Percentiles rank a stretch among this genome's conserved stretches.
Evolutionary conservation across 2,329 filamentous ascomycete species (phyloP).

Genomic region (Lachnellula subtilissima): DNA sequence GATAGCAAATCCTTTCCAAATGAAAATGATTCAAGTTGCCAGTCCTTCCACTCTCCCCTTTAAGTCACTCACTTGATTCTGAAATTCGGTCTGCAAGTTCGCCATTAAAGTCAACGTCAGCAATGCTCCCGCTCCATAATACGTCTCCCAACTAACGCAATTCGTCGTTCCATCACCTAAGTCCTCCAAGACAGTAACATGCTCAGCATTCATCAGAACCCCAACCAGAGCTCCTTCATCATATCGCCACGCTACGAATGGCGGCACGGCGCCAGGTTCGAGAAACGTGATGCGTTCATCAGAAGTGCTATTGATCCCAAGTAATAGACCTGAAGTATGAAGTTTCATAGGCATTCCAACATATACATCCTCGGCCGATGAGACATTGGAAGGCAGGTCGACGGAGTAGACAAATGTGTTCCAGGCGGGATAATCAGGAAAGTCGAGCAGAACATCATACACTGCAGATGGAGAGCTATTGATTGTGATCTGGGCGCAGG

Average conservation of each 20-base stretch:
- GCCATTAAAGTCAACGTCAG: neutral
- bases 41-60: slow-evolving; percentile 4
- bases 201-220: slow-evolving; percentile 10
- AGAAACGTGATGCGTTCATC: slow-evolving; percentile 8
- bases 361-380: slow-evolving; percentile 5
- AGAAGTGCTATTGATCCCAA: slow-evolving; percentile 5
- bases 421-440: slow-evolving; percentile 5
- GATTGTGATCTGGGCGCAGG: slow-evolving; percentile 8
- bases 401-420: slow-evolving; percentile 13
- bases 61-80: slow-evolving; percentile 8
- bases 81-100: slow-evolving; percentile 8
- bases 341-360: slow-evolving; percentile 14
- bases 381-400: slow-evolving; percentile 7
- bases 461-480: neutral
- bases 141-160: slow-evolving; percentile 15
- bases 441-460: slow-evolving; percentile 8
- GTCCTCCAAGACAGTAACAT: slow-evolving; percentile 8
- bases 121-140: slow-evolving; percentile 6
- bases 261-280: neutral
- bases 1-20: too few species aligned
- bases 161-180: slow-evolving; percentile 1
- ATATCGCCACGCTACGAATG: slow-evolving; percentile 5
- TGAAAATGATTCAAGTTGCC: too few species aligned
- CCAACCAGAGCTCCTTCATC: neutral
- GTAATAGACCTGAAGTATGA: slow-evolving; percentile 6